Base-by-base conservation (phyloP, 495 filamentous ascomycete genomes). In the Talaromyces wortmannii region DNA sequence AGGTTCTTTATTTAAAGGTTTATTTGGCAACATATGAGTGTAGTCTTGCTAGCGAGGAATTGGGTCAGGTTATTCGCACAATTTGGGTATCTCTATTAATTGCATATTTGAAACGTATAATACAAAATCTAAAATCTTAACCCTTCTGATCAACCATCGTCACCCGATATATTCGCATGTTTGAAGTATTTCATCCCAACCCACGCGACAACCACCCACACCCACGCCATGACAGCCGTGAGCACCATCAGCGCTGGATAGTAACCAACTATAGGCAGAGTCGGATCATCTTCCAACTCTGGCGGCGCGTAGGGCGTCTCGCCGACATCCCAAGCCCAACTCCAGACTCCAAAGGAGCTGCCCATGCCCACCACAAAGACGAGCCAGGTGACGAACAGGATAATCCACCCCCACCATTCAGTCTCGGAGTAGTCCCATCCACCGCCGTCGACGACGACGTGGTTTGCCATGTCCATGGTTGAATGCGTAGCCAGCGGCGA, bases 181-280 rank as follows among this genome's bases (percentile, higher is more conserved):
- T 89, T 85, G 63, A 98, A 98, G 71, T 97, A 97, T 70, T 98
- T 98, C 92, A 98, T 97, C 5, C 94, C 94, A 16, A 96, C 82
- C 94, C 94, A 98, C 12, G 95, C 95, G 53, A 95, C 84, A 32
- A 92, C 83, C 31, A 97, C 92, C 94, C 94, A 98, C 29, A 97
- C 91, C 94, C 94, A 98, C 6, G 91, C 90, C 92, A 98, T 96
- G 33, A 98, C 88, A 42, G 85, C 83, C 36, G 91, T 97, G 55
- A 97, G 69, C 56, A 97, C 91, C 49, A 96, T 88, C 65, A 98
- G 67, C 18, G 94, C 90, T 31, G 94, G 94, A 72, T 98, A 98
- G 66, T 98, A 98, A 1, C 94, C 94, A 6, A 94, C 88, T 61
- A 98, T 96, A 11, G 94, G 94, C 56, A 97, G 70, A 0, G 91